Base-by-base conservation (phyloP, 306 rosid species). In the Rosa rugosa region DNA sequence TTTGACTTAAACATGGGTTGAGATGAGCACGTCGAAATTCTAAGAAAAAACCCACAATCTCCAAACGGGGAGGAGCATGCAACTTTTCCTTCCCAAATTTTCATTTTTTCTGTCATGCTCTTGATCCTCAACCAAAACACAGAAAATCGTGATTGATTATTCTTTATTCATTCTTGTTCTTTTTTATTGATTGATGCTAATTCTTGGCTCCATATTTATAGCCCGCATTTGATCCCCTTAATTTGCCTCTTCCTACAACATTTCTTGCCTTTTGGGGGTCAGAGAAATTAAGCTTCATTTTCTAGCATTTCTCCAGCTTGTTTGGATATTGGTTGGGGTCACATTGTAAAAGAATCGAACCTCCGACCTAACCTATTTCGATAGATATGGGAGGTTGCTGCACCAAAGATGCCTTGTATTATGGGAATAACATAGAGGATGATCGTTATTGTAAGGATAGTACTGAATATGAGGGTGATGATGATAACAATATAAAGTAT, bases 321-420 rank as follows among this genome's bases (percentile, higher is more conserved):
- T 22, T 23, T 81, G 36, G 73, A 38, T 51, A 79, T 59, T 78
- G 54, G 79, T 85, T 86, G 87, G 80, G 69, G n/a, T 34, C 36
- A 8, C 23, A 59, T 14, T 63, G 14, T 64, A 14, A 64, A 34
- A 40, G 69, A 31, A 1, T 57, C 64, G 64, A 57, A 22, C 11
- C 64, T 57, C 31, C 20, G 27, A 64, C n/a, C 20, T 34, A 34
- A 64, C 69, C 69, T 34, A 25, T 8, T 64, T 64, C 5, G 66
- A 6, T 23, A 42, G 59, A 75, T 11, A 94, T 94, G 98, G 97
- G 96, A 77, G 82, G 78, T 71, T 89, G 97, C 69, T 90, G 91
- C 42, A 86, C 85, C 69, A 83, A 81, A 69, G 87, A 82, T 23
- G 70, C 51, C 46, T 47, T 69, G 16, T 44, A 76, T 80, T 77